Evolutionary conservation across 225 moss, liverwort and hornwort species (phyloP).

Genomic region (Neckera pumila): DNA sequence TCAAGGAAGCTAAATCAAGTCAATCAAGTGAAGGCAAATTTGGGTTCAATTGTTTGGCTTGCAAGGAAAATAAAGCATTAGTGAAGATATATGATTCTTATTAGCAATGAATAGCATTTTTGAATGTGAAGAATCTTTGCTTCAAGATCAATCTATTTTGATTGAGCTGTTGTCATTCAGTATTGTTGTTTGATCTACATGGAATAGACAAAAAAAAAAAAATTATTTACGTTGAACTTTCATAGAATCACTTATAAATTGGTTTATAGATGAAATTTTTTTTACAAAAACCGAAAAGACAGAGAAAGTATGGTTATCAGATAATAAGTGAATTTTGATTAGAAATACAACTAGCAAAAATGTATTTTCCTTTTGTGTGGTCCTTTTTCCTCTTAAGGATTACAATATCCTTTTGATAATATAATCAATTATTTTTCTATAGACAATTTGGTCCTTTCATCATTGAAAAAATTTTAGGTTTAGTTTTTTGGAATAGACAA

Average conservation of each 20-base stretch:
- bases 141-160: not conserved
- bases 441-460: not conserved
- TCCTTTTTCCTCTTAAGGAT: not conserved
- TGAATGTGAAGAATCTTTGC: not conserved
- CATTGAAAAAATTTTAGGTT: not conserved
- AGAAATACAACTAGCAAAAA: not conserved
- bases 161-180: not conserved
- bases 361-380: not conserved
- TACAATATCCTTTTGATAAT: not conserved
- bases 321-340: not conserved
- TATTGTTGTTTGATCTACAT: accelerated
- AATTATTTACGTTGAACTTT: not conserved
- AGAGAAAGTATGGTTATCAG: too few species aligned
- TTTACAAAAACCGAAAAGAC: not conserved
- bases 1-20: not conserved
- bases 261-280: not conserved
- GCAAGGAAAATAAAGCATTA: not conserved
- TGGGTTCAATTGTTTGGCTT: not conserved
- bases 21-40: too few species aligned
- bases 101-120: not conserved
- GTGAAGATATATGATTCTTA: not conserved
- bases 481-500: not conserved
- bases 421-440: not conserved
- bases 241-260: not conserved
- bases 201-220: not conserved